phyloP scores from a whole-genome alignment of 805 yeast species.

The Kluyveromyces lactis region DNA sequence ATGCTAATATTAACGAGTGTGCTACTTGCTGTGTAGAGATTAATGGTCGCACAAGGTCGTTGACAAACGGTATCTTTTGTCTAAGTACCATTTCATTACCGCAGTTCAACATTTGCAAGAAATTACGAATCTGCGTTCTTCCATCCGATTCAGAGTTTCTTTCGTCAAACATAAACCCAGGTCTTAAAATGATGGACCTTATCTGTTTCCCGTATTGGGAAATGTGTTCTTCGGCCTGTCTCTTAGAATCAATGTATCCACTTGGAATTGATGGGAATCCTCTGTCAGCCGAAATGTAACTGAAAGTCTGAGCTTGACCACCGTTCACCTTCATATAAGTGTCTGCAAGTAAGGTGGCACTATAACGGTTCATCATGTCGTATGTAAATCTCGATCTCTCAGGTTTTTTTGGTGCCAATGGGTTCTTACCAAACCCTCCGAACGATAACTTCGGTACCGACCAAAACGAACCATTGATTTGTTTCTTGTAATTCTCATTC shows the following conservation, averaged over 20 bases:
- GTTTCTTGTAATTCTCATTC: conserved; percentile 55
- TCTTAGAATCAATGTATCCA: conserved; percentile 66
- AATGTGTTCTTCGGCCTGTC: conserved; percentile 64
- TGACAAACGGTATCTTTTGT: conserved; percentile 32
- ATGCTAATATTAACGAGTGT: conserved; percentile 42
- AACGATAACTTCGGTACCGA: conserved; percentile 8
- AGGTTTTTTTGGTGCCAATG: conserved; percentile 37
- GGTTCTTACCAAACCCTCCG: conserved; percentile 47
- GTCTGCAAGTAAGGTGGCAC: conserved; percentile 58
- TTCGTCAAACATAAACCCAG: conserved; percentile 76
- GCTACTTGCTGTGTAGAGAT: conserved; percentile 67
- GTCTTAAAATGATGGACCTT: conserved; percentile 61
- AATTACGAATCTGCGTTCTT: conserved; percentile 29
- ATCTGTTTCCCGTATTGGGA: conserved; percentile 30
- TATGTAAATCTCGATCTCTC: conserved; percentile 35
- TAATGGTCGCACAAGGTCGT: conserved; percentile 49
- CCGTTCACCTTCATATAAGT: conserved; percentile 33
- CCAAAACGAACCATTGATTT: conserved; percentile 4
- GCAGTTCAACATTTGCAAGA: conserved; percentile 36
- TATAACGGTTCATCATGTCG: conserved; percentile 57
- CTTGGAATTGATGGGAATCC: conserved; percentile 60
- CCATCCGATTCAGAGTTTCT: conserved; percentile 29
- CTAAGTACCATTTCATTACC: conserved; percentile 37
- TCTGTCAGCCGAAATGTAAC: conserved; percentile 74
- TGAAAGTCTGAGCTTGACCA: conserved; percentile 35